phyloP scores from a whole-genome alignment of 2,329 filamentous ascomycete genomes.

The Penicillium sp. region DNA sequence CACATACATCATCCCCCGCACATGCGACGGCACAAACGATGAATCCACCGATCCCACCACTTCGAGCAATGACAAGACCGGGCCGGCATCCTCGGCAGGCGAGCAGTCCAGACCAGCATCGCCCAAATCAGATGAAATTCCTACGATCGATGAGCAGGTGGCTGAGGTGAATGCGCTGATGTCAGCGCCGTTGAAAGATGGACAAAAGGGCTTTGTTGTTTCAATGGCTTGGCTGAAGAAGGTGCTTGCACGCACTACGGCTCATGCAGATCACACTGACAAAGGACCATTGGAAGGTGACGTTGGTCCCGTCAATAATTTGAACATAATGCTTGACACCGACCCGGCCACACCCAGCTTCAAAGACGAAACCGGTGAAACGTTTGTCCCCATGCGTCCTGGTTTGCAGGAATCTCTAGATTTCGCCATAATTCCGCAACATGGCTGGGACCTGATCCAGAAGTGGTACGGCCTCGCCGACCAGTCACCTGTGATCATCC shows the following conservation, averaged over 20 bases:
- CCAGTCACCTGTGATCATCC: slow-evolving; percentile 68
- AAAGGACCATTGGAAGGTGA: slow-evolving; percentile 62
- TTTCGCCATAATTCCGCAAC: slow-evolving; percentile 72
- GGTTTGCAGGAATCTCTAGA: slow-evolving; percentile 64
- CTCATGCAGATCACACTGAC: slow-evolving; percentile 53
- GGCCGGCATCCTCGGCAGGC: slow-evolving; percentile 29
- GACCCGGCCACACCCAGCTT: slow-evolving; percentile 41
- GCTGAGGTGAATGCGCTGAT: slow-evolving; percentile 64
- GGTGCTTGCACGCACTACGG: slow-evolving; percentile 64
- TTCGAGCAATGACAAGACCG: slow-evolving; percentile 39
- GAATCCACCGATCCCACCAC: slow-evolving; percentile 40
- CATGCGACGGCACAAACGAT: slow-evolving; percentile 30
- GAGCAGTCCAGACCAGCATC: slow-evolving; percentile 25
- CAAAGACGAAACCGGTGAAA: slow-evolving; percentile 47
- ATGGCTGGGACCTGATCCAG: slow-evolving; percentile 77
- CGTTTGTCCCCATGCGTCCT: slow-evolving; percentile 70
- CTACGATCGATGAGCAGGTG: slow-evolving; percentile 68
- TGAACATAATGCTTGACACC: slow-evolving; percentile 68
- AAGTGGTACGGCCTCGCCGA: slow-evolving; percentile 77
- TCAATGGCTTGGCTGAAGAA: slow-evolving; percentile 75
- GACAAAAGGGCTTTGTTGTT: slow-evolving; percentile 73
- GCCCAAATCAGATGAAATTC: slow-evolving; percentile 28
- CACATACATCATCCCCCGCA: slow-evolving; percentile 16
- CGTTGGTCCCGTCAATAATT: slow-evolving; percentile 82
- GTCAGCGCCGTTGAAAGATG: slow-evolving; percentile 60